A percentile compares a stretch with the other conserved stretches of the same genome.
phyloP scores from a whole-genome alignment of 2,329 filamentous ascomycete genomes.

The Alternaria solani region DNA sequence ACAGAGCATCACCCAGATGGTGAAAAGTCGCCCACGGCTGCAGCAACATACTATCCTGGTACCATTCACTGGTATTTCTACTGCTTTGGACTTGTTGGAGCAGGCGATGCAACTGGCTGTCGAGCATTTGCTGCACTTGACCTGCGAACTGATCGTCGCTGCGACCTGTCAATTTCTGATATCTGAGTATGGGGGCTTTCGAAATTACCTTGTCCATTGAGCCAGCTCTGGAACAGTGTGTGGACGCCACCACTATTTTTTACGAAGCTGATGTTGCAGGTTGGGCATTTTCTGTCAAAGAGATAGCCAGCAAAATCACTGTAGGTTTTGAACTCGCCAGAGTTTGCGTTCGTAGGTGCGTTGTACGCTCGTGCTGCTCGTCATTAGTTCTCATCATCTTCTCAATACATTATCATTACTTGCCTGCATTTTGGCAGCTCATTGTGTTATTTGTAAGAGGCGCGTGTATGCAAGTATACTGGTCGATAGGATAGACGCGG shows the following conservation, averaged over 20 bases:
- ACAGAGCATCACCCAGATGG: slow-evolving; percentile 47
- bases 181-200: neutral
- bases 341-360: neutral
- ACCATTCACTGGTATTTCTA: neutral
- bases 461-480: neutral
- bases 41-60: slow-evolving; percentile 41
- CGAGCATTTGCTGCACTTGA: slow-evolving; percentile 23
- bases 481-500: neutral
- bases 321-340: slow-evolving; percentile 1
- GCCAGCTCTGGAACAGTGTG: slow-evolving; percentile 20
- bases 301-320: slow-evolving; percentile 11
- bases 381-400: neutral
- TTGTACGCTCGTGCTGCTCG: neutral
- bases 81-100: neutral
- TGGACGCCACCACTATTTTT: slow-evolving; percentile 1
- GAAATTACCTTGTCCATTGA: slow-evolving; percentile 3
- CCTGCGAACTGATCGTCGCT: slow-evolving; percentile 2
- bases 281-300: neutral
- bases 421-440: neutral
- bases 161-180: neutral
- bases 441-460: neutral
- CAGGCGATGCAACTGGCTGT: slow-evolving; percentile 21
- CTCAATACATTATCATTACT: neutral
- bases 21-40: slow-evolving; percentile 37
- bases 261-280: slow-evolving; percentile 1